These are phyloP conservation scores for Ceratocystis smalleyi DNA, from an alignment of 2,329 filamentous ascomycete genomes.

Conservation along the genomic window DNA sequence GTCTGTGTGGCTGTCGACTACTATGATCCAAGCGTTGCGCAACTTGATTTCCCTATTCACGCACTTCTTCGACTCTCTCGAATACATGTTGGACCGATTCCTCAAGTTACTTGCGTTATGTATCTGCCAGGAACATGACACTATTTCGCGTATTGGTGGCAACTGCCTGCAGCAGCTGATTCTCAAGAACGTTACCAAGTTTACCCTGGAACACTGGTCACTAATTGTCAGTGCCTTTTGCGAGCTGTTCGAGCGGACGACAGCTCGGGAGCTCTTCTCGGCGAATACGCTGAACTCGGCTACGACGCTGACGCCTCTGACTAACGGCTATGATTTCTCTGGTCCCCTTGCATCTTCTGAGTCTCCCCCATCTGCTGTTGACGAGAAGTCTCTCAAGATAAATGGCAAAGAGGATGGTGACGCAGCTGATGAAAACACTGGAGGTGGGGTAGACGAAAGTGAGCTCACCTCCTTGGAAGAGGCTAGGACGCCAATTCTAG, in stretches of 20 bases:
- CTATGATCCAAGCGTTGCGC: constrained; percentile 94
- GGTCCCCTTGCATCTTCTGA: constrained; percentile 28
- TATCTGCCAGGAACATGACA: constrained; percentile 98
- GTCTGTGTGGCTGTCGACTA: constrained; percentile 96
- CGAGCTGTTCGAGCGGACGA: constrained; percentile 85
- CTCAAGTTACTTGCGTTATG: constrained; percentile 85
- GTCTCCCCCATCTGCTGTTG: constrained; percentile 22
- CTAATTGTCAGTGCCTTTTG: constrained; percentile 94
- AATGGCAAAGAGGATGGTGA: constrained; percentile 35
- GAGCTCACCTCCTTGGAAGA: neutral
- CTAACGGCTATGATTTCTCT: constrained; percentile 38
- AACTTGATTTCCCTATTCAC: constrained; percentile 99
- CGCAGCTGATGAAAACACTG: constrained; percentile 6
- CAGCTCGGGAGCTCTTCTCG: constrained; percentile 87
- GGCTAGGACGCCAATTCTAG: constrained; percentile 30
- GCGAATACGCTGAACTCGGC: constrained; percentile 47
- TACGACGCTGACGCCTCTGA: constrained; percentile 34
- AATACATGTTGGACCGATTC: constrained; percentile 98
- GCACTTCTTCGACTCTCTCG: constrained; percentile 88
- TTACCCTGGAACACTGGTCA: constrained; percentile 72
- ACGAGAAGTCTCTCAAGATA: constrained; percentile 46
- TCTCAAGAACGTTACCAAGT: constrained; percentile 88
- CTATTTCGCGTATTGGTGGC: constrained; percentile 90
- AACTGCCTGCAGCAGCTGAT: constrained; percentile 97
- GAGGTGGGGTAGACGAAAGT: constrained; percentile 20